Evolutionary conservation across 148 eudicot species (phyloP).

Genomic region (Cornus florida): DNA sequence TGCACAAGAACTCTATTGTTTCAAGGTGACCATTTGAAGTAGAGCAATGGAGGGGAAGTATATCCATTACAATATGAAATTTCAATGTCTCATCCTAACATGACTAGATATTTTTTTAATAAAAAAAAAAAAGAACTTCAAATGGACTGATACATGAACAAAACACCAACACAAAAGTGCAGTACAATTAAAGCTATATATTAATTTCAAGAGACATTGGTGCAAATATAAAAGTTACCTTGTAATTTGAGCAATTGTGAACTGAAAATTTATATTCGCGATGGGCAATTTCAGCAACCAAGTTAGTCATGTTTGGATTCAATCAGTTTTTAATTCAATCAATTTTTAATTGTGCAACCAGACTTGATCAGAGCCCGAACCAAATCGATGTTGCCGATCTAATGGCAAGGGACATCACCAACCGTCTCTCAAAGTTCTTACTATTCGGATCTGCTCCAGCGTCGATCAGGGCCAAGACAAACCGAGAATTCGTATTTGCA

Average conservation of each 20-base stretch:
- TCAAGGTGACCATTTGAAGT: slow-evolving; percentile 25
- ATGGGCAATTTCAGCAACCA: no score
- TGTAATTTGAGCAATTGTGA: no score
- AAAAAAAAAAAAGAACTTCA: no score
- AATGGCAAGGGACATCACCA: slow-evolving; percentile 34
- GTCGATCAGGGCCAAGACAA: slow-evolving; percentile 29
- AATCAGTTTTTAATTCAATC: slow-evolving; percentile 23
- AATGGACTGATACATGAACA: no score
- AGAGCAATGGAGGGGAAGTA: slow-evolving; percentile 44
- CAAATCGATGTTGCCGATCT: slow-evolving; percentile 30
- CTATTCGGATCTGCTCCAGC: slow-evolving; percentile 35
- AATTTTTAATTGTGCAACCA: slow-evolving; percentile 18
- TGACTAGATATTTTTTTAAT: no score
- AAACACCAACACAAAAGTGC: no score
- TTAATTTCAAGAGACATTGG: no score
- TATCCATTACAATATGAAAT: slow-evolving; percentile 26
- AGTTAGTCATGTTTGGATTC: no score
- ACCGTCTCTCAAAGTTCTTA: slow-evolving; percentile 3
- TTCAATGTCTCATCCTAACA: slow-evolving; percentile 31
- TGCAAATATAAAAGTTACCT: no score
- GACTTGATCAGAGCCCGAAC: slow-evolving; percentile 31
- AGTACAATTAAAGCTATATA: no score
- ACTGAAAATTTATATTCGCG: no score
- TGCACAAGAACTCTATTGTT: slow-evolving; percentile 19
- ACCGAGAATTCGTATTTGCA: slow-evolving; percentile 12